Evolutionary conservation across 345 rosid genomes (phyloP), one percentile per base, ranked within the genome.

Genomic region (Lumnitzera racemosa): DNA sequence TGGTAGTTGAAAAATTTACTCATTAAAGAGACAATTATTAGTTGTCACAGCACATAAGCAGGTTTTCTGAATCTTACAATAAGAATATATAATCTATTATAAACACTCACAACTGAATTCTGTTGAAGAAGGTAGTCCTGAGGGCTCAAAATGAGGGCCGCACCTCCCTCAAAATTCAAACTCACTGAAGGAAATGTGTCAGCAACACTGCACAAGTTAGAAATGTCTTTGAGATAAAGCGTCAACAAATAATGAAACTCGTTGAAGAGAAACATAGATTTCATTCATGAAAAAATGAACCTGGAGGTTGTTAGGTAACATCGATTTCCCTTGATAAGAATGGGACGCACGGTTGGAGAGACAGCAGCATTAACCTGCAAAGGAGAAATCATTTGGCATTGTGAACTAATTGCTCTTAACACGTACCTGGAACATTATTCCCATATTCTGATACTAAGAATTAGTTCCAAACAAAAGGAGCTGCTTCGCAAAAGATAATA

Each of bases 41-140:
- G 10, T 36, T 5, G 43, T 36, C 43, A 36, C 43, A 36, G 43
- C 43, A 36, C 43, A 36, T 36, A 36, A 36, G 7, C 43, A 36
- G 43, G 43, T 36, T 4, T 36, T 36, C 43, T 36, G 43, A 36
- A 6, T 36, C 43, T 9, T 36, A 36, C 9, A 9, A 36, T 36
- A 36, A 36, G 9, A 36, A 49, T 14, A 49, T 49, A 49, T 49
- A 49, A 49, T 49, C 15, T 49, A 49, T 8, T 49, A 12, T 67
- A 49, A 68, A 27, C 54, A 78, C 97, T 94, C 68, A 94, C 99
- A 15, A 94, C 62, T 49, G 81, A 74, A 79, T 75, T 90, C 72
- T 88, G 92, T 68, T 80, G 97, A 29, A 94, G 64, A 29, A 94
- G 92, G 78, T 94, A 94, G 76, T 90, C 97, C 70, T 76, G 90